Percentiles rank a stretch among this genome's conserved stretches.
Conservation (phyloP, 2,329 filamentous ascomycete genomes). For the Nakataea oryzae region DNA sequence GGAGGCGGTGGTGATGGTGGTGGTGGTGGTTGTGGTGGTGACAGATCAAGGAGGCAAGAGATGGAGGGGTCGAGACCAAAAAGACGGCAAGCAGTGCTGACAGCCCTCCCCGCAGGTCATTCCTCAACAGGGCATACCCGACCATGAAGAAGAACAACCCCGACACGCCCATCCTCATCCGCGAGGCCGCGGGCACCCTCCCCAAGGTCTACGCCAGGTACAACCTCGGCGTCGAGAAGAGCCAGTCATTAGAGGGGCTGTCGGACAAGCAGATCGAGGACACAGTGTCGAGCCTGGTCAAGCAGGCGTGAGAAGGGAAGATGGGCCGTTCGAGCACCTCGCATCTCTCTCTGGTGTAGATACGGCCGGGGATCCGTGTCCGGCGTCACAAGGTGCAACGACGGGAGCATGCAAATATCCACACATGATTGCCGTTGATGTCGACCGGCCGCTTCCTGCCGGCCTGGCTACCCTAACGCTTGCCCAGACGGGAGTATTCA, state of each 20-base stretch:
- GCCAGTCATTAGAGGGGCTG: constrained; percentile 44
- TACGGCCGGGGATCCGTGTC: too few species aligned
- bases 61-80: neutral
- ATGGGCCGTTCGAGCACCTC: neutral
- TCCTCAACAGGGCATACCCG: constrained; percentile 84
- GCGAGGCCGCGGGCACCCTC: constrained; percentile 76
- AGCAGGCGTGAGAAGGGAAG: constrained; percentile 15
- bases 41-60: neutral
- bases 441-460: too few species aligned
- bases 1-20: too few species aligned
- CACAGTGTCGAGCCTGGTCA: constrained; percentile 42
- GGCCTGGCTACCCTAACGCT: neutral
- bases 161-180: constrained; percentile 82
- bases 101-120: constrained; percentile 48
- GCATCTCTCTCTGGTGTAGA: too few species aligned
- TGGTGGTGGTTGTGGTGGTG: too few species aligned
- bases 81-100: neutral
- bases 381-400: too few species aligned
- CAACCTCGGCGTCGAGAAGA: constrained; percentile 50
- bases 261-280: constrained; percentile 53
- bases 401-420: too few species aligned
- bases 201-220: constrained; percentile 90
- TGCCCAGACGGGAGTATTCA: neutral
- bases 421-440: too few species aligned
- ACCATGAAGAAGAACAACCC: constrained; percentile 99